Evolutionary conservation across 1,139 yeast genomes (phyloP).

Genomic region (Pichia sp.): DNA sequence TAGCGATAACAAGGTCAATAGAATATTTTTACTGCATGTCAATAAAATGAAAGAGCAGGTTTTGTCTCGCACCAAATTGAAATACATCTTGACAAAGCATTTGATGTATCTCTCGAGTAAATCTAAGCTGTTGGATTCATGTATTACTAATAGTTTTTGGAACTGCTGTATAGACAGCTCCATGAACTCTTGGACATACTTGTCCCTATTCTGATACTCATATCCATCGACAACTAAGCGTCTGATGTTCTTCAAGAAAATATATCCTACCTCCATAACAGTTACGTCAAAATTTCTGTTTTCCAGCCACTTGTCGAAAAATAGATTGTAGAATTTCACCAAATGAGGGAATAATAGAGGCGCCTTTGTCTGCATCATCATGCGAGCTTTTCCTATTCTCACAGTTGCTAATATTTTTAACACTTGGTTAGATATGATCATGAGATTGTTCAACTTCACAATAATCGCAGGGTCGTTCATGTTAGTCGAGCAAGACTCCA

Average conservation of each 20-base stretch:
- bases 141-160: slow-evolving; percentile 49
- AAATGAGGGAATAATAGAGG: slow-evolving; percentile 59
- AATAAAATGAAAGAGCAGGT: slow-evolving; percentile 71
- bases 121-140: slow-evolving; percentile 51
- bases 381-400: slow-evolving; percentile 76
- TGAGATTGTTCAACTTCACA: slow-evolving; percentile 54
- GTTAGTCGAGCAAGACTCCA: slow-evolving; percentile 37
- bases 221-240: slow-evolving; percentile 75
- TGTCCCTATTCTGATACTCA: slow-evolving; percentile 61
- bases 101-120: slow-evolving; percentile 66
- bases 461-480: slow-evolving; percentile 29
- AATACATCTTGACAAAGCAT: slow-evolving; percentile 73
- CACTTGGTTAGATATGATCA: slow-evolving; percentile 69
- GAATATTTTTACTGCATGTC: slow-evolving; percentile 58
- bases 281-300: slow-evolving; percentile 37
- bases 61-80: slow-evolving; percentile 50
- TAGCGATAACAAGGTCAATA: slow-evolving; percentile 54
- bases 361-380: slow-evolving; percentile 70
- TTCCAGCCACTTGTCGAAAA: slow-evolving; percentile 60
- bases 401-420: slow-evolving; percentile 71
- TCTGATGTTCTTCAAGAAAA: slow-evolving; percentile 70
- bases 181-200: slow-evolving; percentile 58
- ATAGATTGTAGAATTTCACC: slow-evolving; percentile 53
- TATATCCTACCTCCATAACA: slow-evolving; percentile 67
- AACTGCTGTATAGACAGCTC: slow-evolving; percentile 56